A percentile compares a stretch with the other conserved stretches of the same genome.
These are phyloP conservation scores for Helianthus annuus DNA, from an alignment of 129 eudicot genomes.

Conservation along the genomic window HanXRQr2.0-SUNRISE NC_035438.2:22971337-22971836, in stretches of 20 bases:
- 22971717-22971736: conserved; percentile 37
- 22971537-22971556: not conserved
- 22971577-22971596: not conserved
- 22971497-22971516: too few relatives aligned
- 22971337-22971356: conserved; percentile 45
- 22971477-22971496: not conserved
- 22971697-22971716: conserved; percentile 25
- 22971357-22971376: conserved; percentile 45
- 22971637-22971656: conserved; percentile 42
- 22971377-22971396: conserved; percentile 75
- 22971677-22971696: conserved; percentile 42
- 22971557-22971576: too few relatives aligned
- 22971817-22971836: conserved; percentile 18
- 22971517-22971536: not conserved
- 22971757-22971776: conserved; percentile 20
- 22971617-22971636: not conserved
- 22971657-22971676: conserved; percentile 39
- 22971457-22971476: not conserved
- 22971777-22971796: conserved; percentile 24
- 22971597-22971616: not conserved
- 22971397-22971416: conserved; percentile 77
- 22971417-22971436: conserved; percentile 76
- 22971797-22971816: conserved; percentile 7
- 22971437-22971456: conserved; percentile 33
- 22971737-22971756: conserved; percentile 36